These are phyloP conservation scores for Taxillus chinensis DNA, from an alignment of 164 flowering plant species.

Conservation along the genomic window DNA sequence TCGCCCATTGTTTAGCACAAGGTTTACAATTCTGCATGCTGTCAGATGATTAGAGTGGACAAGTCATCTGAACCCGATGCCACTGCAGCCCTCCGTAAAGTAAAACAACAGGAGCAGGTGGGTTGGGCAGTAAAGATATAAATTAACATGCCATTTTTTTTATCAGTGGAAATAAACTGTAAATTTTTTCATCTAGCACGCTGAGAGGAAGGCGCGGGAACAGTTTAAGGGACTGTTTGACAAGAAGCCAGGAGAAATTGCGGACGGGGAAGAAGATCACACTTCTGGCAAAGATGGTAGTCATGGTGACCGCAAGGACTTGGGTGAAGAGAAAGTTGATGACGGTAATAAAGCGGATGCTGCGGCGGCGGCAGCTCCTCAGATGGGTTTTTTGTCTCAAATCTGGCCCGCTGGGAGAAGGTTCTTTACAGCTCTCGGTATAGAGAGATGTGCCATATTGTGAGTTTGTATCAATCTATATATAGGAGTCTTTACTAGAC, in stretches of 20 bases:
- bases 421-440: conserved; percentile 45
- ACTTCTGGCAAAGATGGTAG: conserved; percentile 15
- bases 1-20: background rate
- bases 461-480: conserved; percentile 11
- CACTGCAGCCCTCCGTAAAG: conserved; percentile 68
- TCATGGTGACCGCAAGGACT: conserved; percentile 13
- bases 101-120: conserved; percentile 77
- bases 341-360: conserved; percentile 22
- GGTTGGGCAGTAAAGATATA: background rate
- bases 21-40: conserved; percentile 5
- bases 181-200: conserved; percentile 39
- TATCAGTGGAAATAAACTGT: too few species aligned
- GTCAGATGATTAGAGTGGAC: conserved; percentile 67
- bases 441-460: conserved; percentile 52
- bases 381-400: conserved; percentile 30
- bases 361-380: conserved; percentile 24
- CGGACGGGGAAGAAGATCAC: conserved; percentile 23
- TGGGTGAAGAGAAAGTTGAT: conserved; percentile 9
- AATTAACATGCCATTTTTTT: too few species aligned
- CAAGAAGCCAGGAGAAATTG: conserved; percentile 94
- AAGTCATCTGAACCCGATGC: conserved; percentile 87
- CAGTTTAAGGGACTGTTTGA: conserved; percentile 96
- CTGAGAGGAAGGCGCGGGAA: conserved; percentile 53
- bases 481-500: too few species aligned
- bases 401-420: conserved; percentile 60